Evolutionary conservation across 2,329 filamentous ascomycete species (phyloP).

Genomic region (Alternaria sp.): DNA sequence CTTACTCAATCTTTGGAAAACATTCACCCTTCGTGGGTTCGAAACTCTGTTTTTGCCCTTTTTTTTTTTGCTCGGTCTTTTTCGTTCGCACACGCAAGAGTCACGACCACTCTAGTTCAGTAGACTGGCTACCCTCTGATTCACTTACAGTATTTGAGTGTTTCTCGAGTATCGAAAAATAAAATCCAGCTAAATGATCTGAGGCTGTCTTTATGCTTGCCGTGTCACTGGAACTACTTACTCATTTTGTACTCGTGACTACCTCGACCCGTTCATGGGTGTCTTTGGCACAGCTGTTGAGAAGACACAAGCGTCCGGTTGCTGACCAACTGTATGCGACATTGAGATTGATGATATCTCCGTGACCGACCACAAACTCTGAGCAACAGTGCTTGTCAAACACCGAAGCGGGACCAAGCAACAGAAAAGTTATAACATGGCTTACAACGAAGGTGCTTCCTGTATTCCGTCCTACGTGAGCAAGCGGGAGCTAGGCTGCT

Average conservation of each 20-base stretch:
- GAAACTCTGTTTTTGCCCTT: conserved; percentile 53
- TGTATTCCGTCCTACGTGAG: not conserved
- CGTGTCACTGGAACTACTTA: not conserved
- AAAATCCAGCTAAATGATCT: not conserved
- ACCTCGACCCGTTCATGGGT: not conserved
- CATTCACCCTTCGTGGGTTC: conserved; percentile 48
- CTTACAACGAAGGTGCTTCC: not conserved
- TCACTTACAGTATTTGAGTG: too few relatives aligned
- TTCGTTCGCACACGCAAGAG: not conserved
- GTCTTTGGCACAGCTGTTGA: not conserved
- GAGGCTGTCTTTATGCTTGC: not conserved
- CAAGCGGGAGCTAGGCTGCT: not conserved
- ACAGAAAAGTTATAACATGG: not conserved
- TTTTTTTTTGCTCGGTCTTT: conserved; percentile 12
- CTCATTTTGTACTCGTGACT: not conserved
- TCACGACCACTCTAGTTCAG: not conserved
- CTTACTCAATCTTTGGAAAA: conserved; percentile 67
- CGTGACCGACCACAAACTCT: not conserved
- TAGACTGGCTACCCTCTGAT: too few relatives aligned
- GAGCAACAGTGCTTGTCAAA: not conserved
- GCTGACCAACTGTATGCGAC: not conserved
- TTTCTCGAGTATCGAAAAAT: too few relatives aligned
- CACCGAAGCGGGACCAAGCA: not conserved
- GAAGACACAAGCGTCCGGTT: not conserved
- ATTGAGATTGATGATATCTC: not conserved